A percentile compares a stretch with the other conserved stretches of the same genome.
These are phyloP conservation scores for Daldinia decipiens DNA, from an alignment of 495 filamentous ascomycete species.

Conservation along the genomic window DNA sequence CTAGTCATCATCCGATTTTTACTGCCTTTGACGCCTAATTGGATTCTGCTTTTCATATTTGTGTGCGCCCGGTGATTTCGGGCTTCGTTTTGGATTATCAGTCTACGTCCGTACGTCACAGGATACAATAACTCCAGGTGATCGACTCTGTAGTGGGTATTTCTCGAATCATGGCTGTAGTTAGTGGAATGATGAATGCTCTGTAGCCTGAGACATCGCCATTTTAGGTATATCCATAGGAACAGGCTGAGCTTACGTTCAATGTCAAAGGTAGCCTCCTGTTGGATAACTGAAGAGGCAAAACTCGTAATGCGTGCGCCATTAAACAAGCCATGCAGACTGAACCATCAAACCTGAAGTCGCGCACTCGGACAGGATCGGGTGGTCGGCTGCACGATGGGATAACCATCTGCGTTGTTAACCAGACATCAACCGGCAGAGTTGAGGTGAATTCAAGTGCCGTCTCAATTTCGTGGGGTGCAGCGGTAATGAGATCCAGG, in stretches of 20 bases:
- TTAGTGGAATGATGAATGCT: slow-evolving; percentile 46
- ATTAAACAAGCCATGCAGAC: slow-evolving; percentile 54
- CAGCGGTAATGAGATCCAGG: slow-evolving; percentile 38
- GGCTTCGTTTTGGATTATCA: slow-evolving; percentile 27
- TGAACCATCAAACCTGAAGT: slow-evolving; percentile 45
- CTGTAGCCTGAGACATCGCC: slow-evolving; percentile 43
- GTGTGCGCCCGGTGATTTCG: slow-evolving; percentile 23
- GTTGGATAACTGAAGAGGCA: slow-evolving; percentile 37
- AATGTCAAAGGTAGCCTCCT: slow-evolving; percentile 36
- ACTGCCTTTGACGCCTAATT: slow-evolving; percentile 27
- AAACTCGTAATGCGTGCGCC: slow-evolving; percentile 47
- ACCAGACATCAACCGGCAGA: slow-evolving; percentile 42
- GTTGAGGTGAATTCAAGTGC: slow-evolving; percentile 26
- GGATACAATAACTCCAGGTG: slow-evolving; percentile 34
- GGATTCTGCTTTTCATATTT: slow-evolving; percentile 31
- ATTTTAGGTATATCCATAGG: slow-evolving; percentile 47
- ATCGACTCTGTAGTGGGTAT: slow-evolving; percentile 41
- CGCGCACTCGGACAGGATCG: slow-evolving; percentile 33
- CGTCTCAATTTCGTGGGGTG: slow-evolving; percentile 34
- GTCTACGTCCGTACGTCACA: slow-evolving; percentile 39
- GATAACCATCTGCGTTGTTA: slow-evolving; percentile 47
- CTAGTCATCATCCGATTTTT: slow-evolving; percentile 21
- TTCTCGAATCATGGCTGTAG: slow-evolving; percentile 37
- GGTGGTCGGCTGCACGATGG: slow-evolving; percentile 38
- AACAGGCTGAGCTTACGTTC: slow-evolving; percentile 45